Base-by-base conservation (phyloP, 2,329 filamentous ascomycete genomes). In the Pseudogymnoascus pannorum region DNA sequence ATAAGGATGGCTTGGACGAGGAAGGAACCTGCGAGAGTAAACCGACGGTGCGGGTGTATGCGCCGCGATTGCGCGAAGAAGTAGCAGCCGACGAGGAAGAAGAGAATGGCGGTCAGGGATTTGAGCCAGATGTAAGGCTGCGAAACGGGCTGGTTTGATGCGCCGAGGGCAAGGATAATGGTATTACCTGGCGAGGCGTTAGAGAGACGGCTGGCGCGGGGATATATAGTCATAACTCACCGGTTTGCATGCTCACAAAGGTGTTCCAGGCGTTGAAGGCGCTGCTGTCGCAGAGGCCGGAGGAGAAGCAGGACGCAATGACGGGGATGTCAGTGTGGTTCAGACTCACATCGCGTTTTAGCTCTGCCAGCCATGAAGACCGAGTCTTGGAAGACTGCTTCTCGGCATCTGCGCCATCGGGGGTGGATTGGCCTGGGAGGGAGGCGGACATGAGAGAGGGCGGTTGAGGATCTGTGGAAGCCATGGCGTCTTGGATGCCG, bases 151-250 rank as follows among this genome's bases (percentile, higher is more conserved):
- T 83, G 80, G 29, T 73, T 72, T 2, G 82, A 78, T 11, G 81
- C 79, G 61, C 82, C 83, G 20, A 87, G 79, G 16, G 81, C 83
- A 38, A 87, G 76, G 72, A 86, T 85, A 66, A 87, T 80, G 8
- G 84, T 86, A 72, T 87, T 87, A 38, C 83, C 83, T 75, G 73
- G 35, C 31, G 3, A 5, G 6, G 40, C 11, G 14, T 22, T 35
- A 29, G 12, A 12, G 6, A 12, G 14, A 16, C 57, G 18, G n/a
- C 20, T 61, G 33, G 44, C 24, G 26, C 31, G 44, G 14, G 57
- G 3, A 29, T 31, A 22, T 22, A 22, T 14, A 12, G 29, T 1
- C 31, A 12, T 31, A 31, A 9, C 67, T 58, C 69, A 78, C 77
- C 78, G 22, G 79, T 81, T 67, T 81, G 79, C 79, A 81, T 81